These are phyloP conservation scores for Hebeloma cylindrosporum DNA, from an alignment of 768 basidiomycete species.

Conservation along the genomic window DNA sequence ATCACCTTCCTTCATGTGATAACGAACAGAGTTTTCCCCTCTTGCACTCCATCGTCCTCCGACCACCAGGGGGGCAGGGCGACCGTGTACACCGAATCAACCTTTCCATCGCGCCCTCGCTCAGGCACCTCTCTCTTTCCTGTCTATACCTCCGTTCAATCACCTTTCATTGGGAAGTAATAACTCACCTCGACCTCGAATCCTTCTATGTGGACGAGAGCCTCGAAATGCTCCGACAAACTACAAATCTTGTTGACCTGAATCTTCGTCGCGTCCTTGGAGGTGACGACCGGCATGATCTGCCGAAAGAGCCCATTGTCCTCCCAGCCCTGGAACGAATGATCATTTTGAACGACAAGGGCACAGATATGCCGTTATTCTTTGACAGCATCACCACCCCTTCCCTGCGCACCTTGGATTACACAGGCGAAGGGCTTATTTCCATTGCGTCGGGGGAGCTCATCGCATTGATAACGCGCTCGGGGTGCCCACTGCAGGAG, in stretches of 20 bases:
- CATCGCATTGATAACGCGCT: conserved; percentile 12
- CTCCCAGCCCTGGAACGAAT: conserved; percentile 14
- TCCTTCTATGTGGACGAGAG: conserved; percentile 23
- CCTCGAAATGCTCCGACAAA: conserved; percentile 21
- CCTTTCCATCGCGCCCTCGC: conserved; percentile 11
- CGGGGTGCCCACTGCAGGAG: conserved; percentile 13
- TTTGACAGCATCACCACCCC: conserved; percentile 18
- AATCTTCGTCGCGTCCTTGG: conserved; percentile 15
- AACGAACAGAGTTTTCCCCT: conserved; percentile 14
- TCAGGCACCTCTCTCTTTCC: conserved; percentile 16
- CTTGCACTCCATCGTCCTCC: conserved; percentile 15
- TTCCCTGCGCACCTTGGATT: conserved; percentile 9
- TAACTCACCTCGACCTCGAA: conserved; percentile 20
- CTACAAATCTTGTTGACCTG: conserved; percentile 13
- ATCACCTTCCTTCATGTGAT: conserved; percentile 13
- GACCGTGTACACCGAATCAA: conserved; percentile 16
- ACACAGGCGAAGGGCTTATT: conserved; percentile 11
- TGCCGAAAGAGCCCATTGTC: conserved; percentile 14
- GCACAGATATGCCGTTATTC: conserved; percentile 13
- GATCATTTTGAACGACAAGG: conserved; percentile 20
- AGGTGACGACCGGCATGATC: conserved; percentile 20
- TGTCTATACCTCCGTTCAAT: conserved; percentile 22
- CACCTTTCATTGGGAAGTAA: conserved; percentile 15
- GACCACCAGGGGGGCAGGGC: conserved; percentile 21
- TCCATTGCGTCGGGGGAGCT: conserved; percentile 8